Percentiles rank a stretch among this genome's conserved stretches.
These are phyloP conservation scores for Stagonosporopsis cucurbitacearum DNA, from an alignment of 2,329 filamentous ascomycete species.

Conservation along the genomic window DNA sequence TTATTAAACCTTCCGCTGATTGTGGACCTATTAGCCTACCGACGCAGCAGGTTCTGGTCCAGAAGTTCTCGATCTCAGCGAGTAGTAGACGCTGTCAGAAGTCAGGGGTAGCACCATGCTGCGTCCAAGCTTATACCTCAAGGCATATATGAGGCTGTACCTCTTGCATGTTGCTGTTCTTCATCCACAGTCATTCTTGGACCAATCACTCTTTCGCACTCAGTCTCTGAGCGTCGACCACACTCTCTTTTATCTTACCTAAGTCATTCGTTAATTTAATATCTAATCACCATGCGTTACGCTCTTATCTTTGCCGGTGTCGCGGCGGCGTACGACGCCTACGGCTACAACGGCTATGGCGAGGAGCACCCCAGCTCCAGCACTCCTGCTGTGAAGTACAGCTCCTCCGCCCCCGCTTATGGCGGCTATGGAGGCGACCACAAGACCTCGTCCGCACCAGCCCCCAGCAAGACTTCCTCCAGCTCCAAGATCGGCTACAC, in stretches of 20 bases:
- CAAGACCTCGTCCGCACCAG: conserved; percentile 16
- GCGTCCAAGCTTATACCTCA: conserved; percentile 8
- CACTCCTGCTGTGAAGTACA: conserved; percentile 14
- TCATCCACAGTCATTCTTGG: conserved; percentile 22
- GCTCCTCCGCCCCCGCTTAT: conserved; percentile 7
- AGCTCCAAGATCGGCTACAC: conserved; percentile 31
- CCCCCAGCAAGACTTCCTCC: conserved; percentile 16
- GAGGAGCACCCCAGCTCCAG: conserved; percentile 12
- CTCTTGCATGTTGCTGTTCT: conserved; percentile 6
- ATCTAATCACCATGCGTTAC: conserved; percentile 30
- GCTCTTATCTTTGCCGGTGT: conserved; percentile 35
- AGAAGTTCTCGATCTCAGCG: not conserved
- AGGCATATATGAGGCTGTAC: conserved; percentile 10
- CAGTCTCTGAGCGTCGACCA: conserved; percentile 20
- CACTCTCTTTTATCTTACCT: conserved; percentile 27
- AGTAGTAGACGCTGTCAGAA: not conserved
- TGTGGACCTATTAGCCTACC: conserved; percentile 5
- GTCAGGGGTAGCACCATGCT: conserved; percentile 10
- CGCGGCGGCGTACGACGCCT: conserved; percentile 32
- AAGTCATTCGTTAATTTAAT: conserved; percentile 34
- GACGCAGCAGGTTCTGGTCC: conserved; percentile 2
- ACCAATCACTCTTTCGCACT: conserved; percentile 28
- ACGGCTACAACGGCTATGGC: conserved; percentile 19
- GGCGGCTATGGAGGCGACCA: conserved; percentile 8
- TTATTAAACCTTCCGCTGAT: conserved; percentile 6